Conservation (phyloP, 1,284 basidiomycete genomes). For the Austropuccinia psidii region DNA sequence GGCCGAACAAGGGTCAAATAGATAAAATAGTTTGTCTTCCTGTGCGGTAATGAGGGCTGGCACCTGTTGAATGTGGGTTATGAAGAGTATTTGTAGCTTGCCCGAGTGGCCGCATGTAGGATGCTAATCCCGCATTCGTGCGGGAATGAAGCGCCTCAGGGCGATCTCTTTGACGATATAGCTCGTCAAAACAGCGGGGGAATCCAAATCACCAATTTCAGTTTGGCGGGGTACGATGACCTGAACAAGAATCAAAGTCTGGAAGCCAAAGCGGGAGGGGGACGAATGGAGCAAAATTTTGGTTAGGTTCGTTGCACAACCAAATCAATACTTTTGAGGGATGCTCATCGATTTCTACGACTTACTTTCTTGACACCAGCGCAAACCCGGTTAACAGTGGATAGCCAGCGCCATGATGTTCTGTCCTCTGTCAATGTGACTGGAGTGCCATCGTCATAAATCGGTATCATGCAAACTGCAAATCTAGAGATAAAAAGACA, state of each 20-base stretch:
- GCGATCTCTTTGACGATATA: conserved; percentile 79
- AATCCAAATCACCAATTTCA: conserved; percentile 54
- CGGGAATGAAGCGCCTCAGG: conserved; percentile 76
- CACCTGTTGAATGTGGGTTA: too few species aligned
- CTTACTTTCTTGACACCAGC: conserved; percentile 89
- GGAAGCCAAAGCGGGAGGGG: background rate
- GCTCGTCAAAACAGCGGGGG: conserved; percentile 62
- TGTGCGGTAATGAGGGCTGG: too few species aligned
- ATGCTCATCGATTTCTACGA: too few species aligned
- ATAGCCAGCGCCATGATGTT: conserved; percentile 89
- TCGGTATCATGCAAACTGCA: conserved; percentile 75
- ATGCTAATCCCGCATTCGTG: conserved; percentile 72
- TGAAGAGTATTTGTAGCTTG: background rate
- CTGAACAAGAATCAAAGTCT: conserved; percentile 84
- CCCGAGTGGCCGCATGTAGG: background rate
- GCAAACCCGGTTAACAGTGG: conserved; percentile 93
- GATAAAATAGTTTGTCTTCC: too few species aligned
- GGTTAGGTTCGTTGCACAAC: background rate
- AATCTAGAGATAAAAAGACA: conserved; percentile 57
- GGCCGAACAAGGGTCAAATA: too few species aligned
- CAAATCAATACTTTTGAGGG: background rate
- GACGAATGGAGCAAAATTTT: conserved; percentile 10
- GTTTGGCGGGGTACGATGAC: conserved; percentile 75
- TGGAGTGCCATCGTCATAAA: conserved; percentile 64
- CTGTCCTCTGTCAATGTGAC: conserved; percentile 55